These are phyloP conservation scores for Fereydounia khargensis DNA, from an alignment of 1,284 basidiomycete genomes.

Conservation along the genomic window DNA sequence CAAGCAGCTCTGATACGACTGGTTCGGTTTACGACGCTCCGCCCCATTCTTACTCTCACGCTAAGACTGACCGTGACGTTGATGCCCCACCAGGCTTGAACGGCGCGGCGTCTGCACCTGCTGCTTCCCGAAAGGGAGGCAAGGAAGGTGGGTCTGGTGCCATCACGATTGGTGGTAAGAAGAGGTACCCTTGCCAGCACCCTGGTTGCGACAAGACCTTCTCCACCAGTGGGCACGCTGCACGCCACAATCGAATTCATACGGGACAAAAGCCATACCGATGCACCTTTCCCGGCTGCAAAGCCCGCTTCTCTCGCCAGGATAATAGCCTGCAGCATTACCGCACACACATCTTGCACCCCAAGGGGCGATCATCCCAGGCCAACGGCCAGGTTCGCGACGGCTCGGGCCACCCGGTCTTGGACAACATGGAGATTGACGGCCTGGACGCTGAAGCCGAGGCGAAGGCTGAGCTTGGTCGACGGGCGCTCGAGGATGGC, in stretches of 20 bases:
- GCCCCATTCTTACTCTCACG: too few relatives aligned
- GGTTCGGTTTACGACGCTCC: too few relatives aligned
- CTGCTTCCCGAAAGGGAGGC: not conserved
- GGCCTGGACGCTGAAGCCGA: conserved; percentile 34
- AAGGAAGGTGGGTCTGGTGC: conserved; percentile 28
- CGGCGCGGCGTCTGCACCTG: too few relatives aligned
- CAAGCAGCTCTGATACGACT: conserved; percentile 22
- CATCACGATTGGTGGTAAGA: conserved; percentile 56
- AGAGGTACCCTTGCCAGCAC: conserved; percentile 63
- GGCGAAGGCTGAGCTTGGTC: conserved; percentile 39
- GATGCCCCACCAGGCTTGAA: too few relatives aligned
- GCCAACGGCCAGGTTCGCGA: conserved; percentile 22
- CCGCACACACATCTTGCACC: conserved; percentile 50
- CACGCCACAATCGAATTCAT: conserved; percentile 74
- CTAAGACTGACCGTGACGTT: too few relatives aligned
- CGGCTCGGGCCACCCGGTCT: conserved; percentile 23
- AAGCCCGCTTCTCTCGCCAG: conserved; percentile 55
- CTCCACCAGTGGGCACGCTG: conserved; percentile 78
- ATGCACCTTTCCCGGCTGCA: conserved; percentile 55
- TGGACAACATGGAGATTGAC: conserved; percentile 23
- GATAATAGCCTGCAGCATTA: conserved; percentile 57
- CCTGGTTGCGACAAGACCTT: conserved; percentile 70
- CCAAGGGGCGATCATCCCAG: conserved; percentile 41
- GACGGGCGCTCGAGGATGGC: conserved; percentile 46
- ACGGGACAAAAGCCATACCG: conserved; percentile 60